phyloP scores from a whole-genome alignment of 2,329 filamentous ascomycete genomes.

The Fusarium foetens region DNA sequence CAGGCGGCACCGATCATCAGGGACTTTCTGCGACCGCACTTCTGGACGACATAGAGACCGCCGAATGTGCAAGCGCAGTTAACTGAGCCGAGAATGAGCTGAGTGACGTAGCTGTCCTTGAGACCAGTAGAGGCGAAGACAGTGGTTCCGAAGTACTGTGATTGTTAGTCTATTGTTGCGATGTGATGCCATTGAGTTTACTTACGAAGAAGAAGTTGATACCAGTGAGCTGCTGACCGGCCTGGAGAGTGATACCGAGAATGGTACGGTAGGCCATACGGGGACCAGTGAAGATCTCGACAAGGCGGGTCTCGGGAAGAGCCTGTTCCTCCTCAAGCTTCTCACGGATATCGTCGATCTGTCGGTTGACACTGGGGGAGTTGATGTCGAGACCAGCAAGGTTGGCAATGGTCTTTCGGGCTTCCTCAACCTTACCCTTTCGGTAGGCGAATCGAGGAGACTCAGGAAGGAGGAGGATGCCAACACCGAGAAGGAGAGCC shows the following conservation, averaged over 20 bases:
- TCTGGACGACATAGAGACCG: constrained; percentile 73
- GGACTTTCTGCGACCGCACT: constrained; percentile 70
- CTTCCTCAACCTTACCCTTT: constrained; percentile 58
- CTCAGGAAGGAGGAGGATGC: constrained; percentile 65
- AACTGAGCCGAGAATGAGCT: constrained; percentile 74
- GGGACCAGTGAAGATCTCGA: constrained; percentile 74
- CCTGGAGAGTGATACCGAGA: constrained; percentile 70
- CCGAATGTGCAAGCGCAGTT: constrained; percentile 74
- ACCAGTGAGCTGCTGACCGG: constrained; percentile 75
- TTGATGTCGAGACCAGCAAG: constrained; percentile 56
- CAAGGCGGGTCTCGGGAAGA: constrained; percentile 59
- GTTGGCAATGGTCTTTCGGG: constrained; percentile 58
- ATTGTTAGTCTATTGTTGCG: background rate
- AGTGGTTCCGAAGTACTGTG: constrained; percentile 67
- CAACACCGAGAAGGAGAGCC: constrained; percentile 61
- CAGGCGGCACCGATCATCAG: constrained; percentile 72
- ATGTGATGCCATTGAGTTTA: background rate
- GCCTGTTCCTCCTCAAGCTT: constrained; percentile 60
- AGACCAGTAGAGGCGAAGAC: constrained; percentile 75
- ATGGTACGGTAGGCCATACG: constrained; percentile 72
- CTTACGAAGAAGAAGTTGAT: constrained; percentile 65
- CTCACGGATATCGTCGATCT: constrained; percentile 63
- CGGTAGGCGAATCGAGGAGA: constrained; percentile 63
- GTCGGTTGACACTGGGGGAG: constrained; percentile 54
- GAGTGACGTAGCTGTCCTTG: constrained; percentile 71